phyloP scores from a whole-genome alignment of 345 rosid species.

The Lagerstroemia speciosa region DNA sequence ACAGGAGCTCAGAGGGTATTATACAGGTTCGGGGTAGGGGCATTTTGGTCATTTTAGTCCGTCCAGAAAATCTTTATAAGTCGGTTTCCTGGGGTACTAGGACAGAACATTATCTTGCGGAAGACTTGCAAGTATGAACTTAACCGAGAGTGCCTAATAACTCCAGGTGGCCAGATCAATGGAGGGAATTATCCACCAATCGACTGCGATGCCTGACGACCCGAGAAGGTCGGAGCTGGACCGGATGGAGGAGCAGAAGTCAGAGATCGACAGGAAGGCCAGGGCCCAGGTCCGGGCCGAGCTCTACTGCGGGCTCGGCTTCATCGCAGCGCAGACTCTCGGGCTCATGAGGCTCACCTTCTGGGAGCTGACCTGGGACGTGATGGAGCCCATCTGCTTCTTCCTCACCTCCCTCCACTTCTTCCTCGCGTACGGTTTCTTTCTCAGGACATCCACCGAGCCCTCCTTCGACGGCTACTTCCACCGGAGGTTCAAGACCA shows the following conservation, averaged over 20 bases:
- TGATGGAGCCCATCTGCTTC: constrained; percentile 96
- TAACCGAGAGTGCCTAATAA: background rate
- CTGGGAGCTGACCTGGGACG: constrained; percentile 94
- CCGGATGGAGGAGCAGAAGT: constrained; percentile 49
- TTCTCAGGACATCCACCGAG: constrained; percentile 69
- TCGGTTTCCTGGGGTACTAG: no score
- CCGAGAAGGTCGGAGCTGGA: constrained; percentile 59
- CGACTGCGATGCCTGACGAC: constrained; percentile 36
- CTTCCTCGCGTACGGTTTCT: constrained; percentile 57
- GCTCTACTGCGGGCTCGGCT: constrained; percentile 62
- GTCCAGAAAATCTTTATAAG: no score
- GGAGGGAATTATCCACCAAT: constrained; percentile 37
- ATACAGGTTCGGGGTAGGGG: background rate
- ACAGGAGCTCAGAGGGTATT: no score
- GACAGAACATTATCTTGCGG: no score
- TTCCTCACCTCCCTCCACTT: constrained; percentile 61
- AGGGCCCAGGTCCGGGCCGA: constrained; percentile 47
- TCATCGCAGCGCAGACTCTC: constrained; percentile 47
- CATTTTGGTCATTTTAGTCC: background rate
- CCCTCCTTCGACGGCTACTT: constrained; percentile 80
- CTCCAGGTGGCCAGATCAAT: constrained; percentile 49
- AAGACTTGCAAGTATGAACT: background rate
- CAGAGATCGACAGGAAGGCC: constrained; percentile 51
- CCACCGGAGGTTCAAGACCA: constrained; percentile 45
- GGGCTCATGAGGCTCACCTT: constrained; percentile 93